phyloP scores from a whole-genome alignment of 163 green algal species.

The Volvox carteri region DNA sequence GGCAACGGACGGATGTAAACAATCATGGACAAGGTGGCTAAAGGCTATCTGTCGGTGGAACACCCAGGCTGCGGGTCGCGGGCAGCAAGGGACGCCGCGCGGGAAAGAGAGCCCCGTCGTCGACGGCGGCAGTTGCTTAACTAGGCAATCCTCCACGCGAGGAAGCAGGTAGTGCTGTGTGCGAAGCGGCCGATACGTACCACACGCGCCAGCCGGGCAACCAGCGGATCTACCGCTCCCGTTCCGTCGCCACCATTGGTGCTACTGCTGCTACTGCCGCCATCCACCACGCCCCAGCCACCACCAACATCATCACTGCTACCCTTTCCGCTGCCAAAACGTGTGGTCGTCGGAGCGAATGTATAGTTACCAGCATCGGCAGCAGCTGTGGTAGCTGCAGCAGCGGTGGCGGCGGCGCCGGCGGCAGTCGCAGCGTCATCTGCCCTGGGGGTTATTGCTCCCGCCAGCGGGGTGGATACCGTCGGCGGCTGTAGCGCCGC shows the following conservation, averaged over 20 bases:
- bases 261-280: conserved; percentile 13
- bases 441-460: background rate
- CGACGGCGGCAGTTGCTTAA: background rate
- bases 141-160: background rate
- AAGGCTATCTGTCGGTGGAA: background rate
- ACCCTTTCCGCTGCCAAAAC: background rate
- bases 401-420: background rate
- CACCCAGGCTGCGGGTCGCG: background rate
- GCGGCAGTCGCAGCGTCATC: background rate
- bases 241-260: background rate
- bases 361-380: background rate
- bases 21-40: background rate
- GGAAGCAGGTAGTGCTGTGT: too few relatives aligned
- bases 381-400: background rate
- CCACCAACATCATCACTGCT: background rate
- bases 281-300: background rate
- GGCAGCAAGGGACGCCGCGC: background rate
- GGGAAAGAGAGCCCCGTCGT: background rate
- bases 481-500: background rate
- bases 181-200: background rate
- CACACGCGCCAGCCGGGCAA: conserved; percentile 16
- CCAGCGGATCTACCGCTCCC: background rate
- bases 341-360: too few relatives aligned
- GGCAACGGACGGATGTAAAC: too few relatives aligned
- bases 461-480: background rate